phyloP scores from a whole-genome alignment of 176 grass and related monocot species.

The Otatea glauca region DNA sequence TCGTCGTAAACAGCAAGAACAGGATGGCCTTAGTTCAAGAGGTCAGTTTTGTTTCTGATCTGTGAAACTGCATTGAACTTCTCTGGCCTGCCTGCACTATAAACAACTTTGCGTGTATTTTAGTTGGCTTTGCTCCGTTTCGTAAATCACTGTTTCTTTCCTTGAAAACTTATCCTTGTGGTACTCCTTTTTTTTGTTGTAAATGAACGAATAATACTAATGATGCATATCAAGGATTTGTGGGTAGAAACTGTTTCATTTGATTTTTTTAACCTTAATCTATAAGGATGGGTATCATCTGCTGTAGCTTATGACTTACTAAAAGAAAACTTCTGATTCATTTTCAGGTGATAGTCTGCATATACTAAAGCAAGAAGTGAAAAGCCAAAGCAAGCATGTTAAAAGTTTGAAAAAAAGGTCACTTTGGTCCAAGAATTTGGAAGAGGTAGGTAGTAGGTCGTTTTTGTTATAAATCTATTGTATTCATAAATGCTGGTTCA shows the following conservation, averaged over 20 bases:
- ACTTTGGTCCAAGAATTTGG: slow-evolving; percentile 95
- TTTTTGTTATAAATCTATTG: slow-evolving; percentile 48
- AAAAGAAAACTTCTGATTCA: slow-evolving; percentile 34
- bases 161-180: neutral
- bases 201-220: slow-evolving; percentile 8
- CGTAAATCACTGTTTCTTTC: neutral
- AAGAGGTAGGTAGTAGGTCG: slow-evolving; percentile 74
- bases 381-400: slow-evolving; percentile 86
- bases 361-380: slow-evolving; percentile 89
- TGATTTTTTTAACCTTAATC: neutral
- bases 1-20: slow-evolving; percentile 73
- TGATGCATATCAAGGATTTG: slow-evolving; percentile 34
- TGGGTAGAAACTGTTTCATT: neutral
- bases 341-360: slow-evolving; percentile 85
- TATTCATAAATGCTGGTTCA: slow-evolving; percentile 39
- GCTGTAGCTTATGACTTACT: slow-evolving; percentile 20
- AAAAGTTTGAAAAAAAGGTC: slow-evolving; percentile 88
- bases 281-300: slow-evolving; percentile 6
- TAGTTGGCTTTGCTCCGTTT: neutral
- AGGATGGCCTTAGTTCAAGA: slow-evolving; percentile 65
- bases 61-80: slow-evolving; percentile 13
- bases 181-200: slow-evolving; percentile 5
- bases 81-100: slow-evolving; percentile 15
- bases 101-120: slow-evolving; percentile 18
- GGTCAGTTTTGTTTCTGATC: slow-evolving; percentile 58